phyloP scores from a whole-genome alignment of 208 protist genomes.

The Sergeia podlipaevii region DNA sequence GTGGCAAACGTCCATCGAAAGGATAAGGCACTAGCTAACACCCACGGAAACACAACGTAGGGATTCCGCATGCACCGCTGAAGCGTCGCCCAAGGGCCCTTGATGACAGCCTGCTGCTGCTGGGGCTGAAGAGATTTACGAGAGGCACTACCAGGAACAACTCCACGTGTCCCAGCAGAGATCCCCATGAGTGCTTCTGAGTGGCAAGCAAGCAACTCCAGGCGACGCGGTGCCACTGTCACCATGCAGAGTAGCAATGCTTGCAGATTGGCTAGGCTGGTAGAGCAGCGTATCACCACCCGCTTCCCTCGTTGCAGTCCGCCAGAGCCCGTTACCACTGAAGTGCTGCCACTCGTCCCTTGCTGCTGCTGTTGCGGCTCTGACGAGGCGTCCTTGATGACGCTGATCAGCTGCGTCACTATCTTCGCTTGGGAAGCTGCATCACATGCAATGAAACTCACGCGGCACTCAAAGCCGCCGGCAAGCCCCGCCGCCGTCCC shows the following conservation, averaged over 20 bases:
- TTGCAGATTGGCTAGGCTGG: conserved; percentile 20
- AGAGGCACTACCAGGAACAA: not conserved
- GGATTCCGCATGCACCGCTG: conserved; percentile 14
- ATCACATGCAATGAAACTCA: conserved; percentile 60
- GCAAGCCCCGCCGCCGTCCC: conserved; percentile 20
- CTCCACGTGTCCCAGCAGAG: not conserved
- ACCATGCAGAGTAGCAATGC: conserved; percentile 35
- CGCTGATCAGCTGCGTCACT: conserved; percentile 11
- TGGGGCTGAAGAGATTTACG: not conserved
- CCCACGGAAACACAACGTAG: conserved; percentile 37
- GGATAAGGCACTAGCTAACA: conserved; percentile 37
- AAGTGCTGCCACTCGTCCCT: not conserved
- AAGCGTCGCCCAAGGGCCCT: not conserved
- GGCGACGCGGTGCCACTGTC: conserved; percentile 25
- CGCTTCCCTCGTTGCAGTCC: not conserved
- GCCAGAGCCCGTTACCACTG: not conserved
- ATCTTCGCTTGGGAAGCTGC: not conserved
- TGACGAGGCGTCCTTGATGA: conserved; percentile 7
- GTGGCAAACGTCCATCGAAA: conserved; percentile 56
- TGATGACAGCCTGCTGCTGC: too few species aligned
- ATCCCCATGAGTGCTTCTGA: conserved; percentile 12
- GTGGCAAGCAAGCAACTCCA: conserved; percentile 31
- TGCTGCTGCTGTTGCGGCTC: not conserved
- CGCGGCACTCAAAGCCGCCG: conserved; percentile 66
- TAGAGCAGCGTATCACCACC: conserved; percentile 17